phyloP scores from a whole-genome alignment of 78 protist species.

The Neovahlkampfia damariscottae region DNA sequence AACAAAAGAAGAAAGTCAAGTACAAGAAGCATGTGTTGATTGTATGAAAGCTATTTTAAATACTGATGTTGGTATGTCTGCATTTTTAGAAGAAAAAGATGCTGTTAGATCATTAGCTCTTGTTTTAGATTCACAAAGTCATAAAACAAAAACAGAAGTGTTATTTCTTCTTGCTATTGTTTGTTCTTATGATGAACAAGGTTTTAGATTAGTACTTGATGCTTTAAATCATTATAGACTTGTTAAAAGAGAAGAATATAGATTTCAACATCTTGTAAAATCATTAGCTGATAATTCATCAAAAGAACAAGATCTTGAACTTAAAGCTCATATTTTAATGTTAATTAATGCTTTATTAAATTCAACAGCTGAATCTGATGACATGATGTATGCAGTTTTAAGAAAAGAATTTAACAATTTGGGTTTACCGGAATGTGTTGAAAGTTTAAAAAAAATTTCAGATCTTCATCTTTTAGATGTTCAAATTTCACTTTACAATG shows the following conservation, averaged over 20 bases:
- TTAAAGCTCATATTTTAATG: not conserved
- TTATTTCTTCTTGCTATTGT: not conserved
- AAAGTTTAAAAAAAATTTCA: not conserved
- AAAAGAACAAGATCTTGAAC: not conserved
- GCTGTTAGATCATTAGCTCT: not conserved
- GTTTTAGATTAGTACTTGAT: not conserved
- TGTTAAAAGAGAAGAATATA: not conserved
- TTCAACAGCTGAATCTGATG: not conserved
- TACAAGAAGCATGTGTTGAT: not conserved
- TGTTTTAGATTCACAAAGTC: not conserved
- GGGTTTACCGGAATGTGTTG: not conserved
- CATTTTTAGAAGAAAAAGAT: not conserved
- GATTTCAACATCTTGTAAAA: not conserved
- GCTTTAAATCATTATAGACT: not conserved
- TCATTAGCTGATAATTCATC: not conserved
- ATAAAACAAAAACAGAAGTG: not conserved
- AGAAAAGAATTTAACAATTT: not conserved
- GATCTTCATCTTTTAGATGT: not conserved
- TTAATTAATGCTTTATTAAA: not conserved
- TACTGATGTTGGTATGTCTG: not conserved
- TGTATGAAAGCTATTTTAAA: not conserved
- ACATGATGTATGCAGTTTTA: not conserved
- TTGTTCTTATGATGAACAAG: not conserved
- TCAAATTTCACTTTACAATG: not conserved
- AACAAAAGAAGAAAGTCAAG: not conserved